Evolutionary conservation across 495 filamentous ascomycete genomes (phyloP), one percentile per base, ranked within the genome.

Genomic region (Coniosporium apollinis): DNA sequence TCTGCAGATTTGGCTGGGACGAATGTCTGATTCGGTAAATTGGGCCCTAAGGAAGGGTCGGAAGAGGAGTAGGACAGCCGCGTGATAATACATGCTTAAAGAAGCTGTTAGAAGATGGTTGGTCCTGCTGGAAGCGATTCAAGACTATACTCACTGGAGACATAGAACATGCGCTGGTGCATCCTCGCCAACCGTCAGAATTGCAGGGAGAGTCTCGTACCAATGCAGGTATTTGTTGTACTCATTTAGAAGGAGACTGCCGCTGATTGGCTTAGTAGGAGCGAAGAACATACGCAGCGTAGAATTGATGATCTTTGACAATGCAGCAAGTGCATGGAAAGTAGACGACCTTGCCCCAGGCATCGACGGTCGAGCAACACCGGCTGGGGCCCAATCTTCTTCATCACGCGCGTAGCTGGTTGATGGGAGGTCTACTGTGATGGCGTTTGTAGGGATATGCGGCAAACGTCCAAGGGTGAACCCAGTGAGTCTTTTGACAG

Each of bases 11-110:
- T 51, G 38, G 5, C 47, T 52, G 18, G 57, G 57, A 2, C 45
- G 37, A 24, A 53, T 32, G 1, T 45, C 28, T 0, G 43, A 47
- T 16, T 50, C 22, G 5, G 43, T 44, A 13, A 59, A 38, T 6
- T 40, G 35, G 11, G 52, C 45, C 30, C 44, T 48, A 13, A 58
- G 43, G 28, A 58, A 56, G 0, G 57, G 57, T 13, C 57, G 54
- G 41, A 58, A 61, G 24, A 61, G 54, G 32, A 50, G 44, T 7
- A 57, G 40, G 3, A 59, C 40, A 16, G 49, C 50, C 17, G 42
- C 44, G 28, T 58, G 52, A 25, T 55, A 61, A 28, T 50, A 54
- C 30, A 56, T 45, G 39, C 57, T 60, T n/a, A n/a, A n/a, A 19
- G 13, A 9, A 13, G 17, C 18, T 8, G n/a, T n/a, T n/a, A n/a